Evolutionary conservation across 2,329 filamentous ascomycete genomes (phyloP), one percentile per base, ranked within the genome.

Genomic region (Penicillium thymicola): DNA sequence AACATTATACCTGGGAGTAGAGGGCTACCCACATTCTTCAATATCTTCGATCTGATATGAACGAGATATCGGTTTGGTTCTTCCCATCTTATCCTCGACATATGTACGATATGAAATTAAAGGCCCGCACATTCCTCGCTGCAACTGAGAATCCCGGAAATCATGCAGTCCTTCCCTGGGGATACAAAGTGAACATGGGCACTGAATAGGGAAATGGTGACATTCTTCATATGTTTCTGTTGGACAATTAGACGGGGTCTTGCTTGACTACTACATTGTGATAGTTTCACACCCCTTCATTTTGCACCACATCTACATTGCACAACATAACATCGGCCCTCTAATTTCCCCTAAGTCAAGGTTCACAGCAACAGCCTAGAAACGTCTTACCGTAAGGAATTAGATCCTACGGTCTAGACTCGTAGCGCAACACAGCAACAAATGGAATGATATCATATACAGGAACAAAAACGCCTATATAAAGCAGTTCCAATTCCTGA

Each of bases 201-300:
- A 4, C 23, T 18, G 11, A 36, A 28, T 30, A 48, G 45, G 32
- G 18, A 38, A 25, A 28, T 32, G 36, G 36, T 51, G 28, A 48
- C 52, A 56, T 56, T 60, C 48, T 55, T 45, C 40, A 32, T 28
- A 16, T 41, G 11, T 32, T 50, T 52, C 41, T 11, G n/a, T 32
- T 40, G 18, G 7, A 38, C 21, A 21, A 44, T 38, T 43, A 13
- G 41, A 51, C 6, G 10, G 8, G 11, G 16, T 47, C 13, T 14
- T n/a, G n/a, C 27, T 42, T 34, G 21, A 18, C 11, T 27, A 47
- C 18, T 40, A 48, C 44, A 52, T 51, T 44, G 53, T 48, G 25
- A 32, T 30, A 49, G 45, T 51, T 14, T 18, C n/a, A 25, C 23
- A 53, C 13, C 49, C 59, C 47, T 59, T 45, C 28, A 46, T 51